These are phyloP conservation scores for Wallacemonas collosoma DNA, from an alignment of 208 protist genomes.

Conservation along the genomic window DNA sequence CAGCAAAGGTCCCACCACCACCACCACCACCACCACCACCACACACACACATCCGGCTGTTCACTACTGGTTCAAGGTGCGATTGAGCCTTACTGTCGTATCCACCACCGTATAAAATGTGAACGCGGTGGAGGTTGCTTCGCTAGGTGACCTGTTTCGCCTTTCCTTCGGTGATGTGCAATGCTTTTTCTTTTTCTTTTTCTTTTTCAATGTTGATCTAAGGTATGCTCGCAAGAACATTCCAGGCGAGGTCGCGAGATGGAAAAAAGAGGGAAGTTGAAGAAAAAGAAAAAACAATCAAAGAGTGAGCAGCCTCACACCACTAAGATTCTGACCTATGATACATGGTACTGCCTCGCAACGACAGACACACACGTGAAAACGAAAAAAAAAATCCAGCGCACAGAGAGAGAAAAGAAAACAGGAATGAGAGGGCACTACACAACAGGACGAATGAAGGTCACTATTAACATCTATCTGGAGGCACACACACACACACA, in stretches of 20 bases:
- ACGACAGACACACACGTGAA: background rate
- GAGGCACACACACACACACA: no score
- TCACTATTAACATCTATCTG: background rate
- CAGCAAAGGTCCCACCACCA: no score
- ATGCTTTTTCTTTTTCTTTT: background rate
- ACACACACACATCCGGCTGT: no score
- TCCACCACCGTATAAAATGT: no score
- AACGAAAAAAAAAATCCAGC: constrained; percentile 7
- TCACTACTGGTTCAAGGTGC: no score
- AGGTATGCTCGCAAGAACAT: background rate
- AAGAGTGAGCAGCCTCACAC: constrained; percentile 6
- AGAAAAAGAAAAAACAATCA: background rate
- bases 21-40: no score
- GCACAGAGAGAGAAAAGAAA: constrained; percentile 8
- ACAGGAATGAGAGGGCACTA: background rate
- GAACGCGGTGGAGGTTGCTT: no score
- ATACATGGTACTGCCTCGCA: background rate
- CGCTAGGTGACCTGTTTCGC: no score
- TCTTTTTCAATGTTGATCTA: background rate
- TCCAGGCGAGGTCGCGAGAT: background rate
- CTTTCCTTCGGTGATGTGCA: no score
- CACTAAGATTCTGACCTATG: background rate
- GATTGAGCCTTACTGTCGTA: no score
- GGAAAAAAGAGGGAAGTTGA: background rate
- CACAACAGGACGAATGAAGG: background rate